Conservation (phyloP, 2,329 filamentous ascomycete genomes). For the Fusarium stilboides region DNA sequence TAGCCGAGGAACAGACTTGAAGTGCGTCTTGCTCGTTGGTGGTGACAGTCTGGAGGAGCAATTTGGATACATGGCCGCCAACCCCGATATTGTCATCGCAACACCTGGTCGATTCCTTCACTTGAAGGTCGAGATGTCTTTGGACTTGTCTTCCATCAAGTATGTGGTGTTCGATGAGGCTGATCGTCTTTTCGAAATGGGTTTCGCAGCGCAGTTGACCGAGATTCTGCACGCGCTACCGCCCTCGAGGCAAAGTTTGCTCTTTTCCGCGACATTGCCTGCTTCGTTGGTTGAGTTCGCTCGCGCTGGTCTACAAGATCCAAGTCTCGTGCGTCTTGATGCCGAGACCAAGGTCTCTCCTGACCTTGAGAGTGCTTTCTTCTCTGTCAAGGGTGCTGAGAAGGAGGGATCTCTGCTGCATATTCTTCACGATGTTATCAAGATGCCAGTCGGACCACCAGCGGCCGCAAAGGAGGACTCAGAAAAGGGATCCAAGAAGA, state of each 20-base stretch:
- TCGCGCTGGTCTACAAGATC: constrained; percentile 91
- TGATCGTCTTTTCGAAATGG: constrained; percentile 98
- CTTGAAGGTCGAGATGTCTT: constrained; percentile 94
- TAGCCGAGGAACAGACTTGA: constrained; percentile 89
- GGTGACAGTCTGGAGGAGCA: constrained; percentile 97
- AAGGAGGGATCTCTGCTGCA: constrained; percentile 95
- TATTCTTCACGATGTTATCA: constrained; percentile 91
- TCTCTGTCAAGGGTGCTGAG: constrained; percentile 90
- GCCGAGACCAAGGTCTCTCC: constrained; percentile 97
- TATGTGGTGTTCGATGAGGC: constrained; percentile 99
- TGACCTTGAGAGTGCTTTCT: constrained; percentile 95
- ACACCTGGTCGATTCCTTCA: constrained; percentile 97
- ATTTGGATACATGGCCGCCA: constrained; percentile 91
- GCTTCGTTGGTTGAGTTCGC: constrained; percentile 97
- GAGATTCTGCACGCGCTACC: constrained; percentile 95
- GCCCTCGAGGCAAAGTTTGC: constrained; percentile 85
- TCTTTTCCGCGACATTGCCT: constrained; percentile 96
- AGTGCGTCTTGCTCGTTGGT: constrained; percentile 91
- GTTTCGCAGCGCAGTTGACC: constrained; percentile 91
- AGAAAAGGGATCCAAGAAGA: constrained; percentile 73
- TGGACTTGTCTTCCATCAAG: constrained; percentile 90
- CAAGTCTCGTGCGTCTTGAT: constrained; percentile 89
- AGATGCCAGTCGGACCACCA: constrained; percentile 81
- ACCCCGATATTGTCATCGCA: constrained; percentile 97
- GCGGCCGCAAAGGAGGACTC: constrained; percentile 64